phyloP scores from a whole-genome alignment of 2,329 filamentous ascomycete species.

The Aspergillus caelatus region DNA sequence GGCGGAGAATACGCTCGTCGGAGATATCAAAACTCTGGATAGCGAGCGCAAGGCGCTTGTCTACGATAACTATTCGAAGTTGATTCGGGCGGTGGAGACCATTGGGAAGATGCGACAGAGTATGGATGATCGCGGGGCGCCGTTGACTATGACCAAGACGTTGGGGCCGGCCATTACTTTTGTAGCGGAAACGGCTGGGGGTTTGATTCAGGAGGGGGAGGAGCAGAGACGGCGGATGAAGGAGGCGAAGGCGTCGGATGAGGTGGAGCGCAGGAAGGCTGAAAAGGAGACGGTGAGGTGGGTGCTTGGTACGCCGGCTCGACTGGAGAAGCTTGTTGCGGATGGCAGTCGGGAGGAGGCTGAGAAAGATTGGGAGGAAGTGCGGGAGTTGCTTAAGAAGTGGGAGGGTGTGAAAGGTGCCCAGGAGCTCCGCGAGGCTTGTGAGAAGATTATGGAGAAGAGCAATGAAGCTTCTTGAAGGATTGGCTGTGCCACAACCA shows the following conservation, averaged over 20 bases:
- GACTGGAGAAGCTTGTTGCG: constrained; percentile 40
- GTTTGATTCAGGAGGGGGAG: constrained; percentile 44
- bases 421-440: constrained; percentile 41
- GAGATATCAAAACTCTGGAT: constrained; percentile 84
- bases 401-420: constrained; percentile 50
- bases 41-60: constrained; percentile 96
- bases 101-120: constrained; percentile 70
- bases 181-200: constrained; percentile 47
- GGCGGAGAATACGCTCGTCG: constrained; percentile 49
- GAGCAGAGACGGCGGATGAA: constrained; percentile 34
- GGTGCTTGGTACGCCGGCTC: constrained; percentile 46
- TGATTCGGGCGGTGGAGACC: constrained; percentile 95
- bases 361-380: constrained; percentile 46
- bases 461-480: constrained; percentile 28
- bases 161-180: constrained; percentile 46
- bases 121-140: constrained; percentile 49
- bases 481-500: too few species aligned
- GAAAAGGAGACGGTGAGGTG: constrained; percentile 50
- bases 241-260: constrained; percentile 26
- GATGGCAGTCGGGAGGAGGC: constrained; percentile 45
- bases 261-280: constrained; percentile 22
- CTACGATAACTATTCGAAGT: constrained; percentile 97
- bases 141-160: constrained; percentile 51
- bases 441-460: constrained; percentile 41
- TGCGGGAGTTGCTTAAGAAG: constrained; percentile 41